These are phyloP conservation scores for Hanseniaspora guilliermondii DNA, from an alignment of 805 yeast species.

Conservation along the genomic window DNA sequence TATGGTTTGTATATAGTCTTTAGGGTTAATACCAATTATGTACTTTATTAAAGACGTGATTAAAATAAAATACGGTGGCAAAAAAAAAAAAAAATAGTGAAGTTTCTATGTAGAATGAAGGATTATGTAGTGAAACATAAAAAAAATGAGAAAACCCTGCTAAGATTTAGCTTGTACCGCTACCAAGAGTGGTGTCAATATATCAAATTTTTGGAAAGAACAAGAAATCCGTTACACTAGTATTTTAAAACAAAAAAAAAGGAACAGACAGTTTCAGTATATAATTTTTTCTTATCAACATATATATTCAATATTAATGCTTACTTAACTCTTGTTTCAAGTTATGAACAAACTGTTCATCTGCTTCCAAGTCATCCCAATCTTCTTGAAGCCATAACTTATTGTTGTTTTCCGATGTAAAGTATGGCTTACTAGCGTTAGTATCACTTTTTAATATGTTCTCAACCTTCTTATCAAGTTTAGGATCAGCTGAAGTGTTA, in stretches of 20 bases:
- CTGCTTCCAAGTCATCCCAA: slow-evolving; percentile 94
- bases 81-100: not conserved
- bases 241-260: not conserved
- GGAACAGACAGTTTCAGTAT: not conserved
- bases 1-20: too few species aligned
- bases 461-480: not conserved
- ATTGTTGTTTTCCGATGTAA: slow-evolving; percentile 11
- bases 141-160: too few species aligned
- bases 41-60: not conserved
- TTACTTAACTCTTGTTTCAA: slow-evolving; percentile 40
- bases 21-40: too few species aligned
- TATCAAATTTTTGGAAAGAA: too few species aligned
- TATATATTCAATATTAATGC: not conserved
- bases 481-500: not conserved
- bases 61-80: not conserved
- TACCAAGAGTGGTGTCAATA: slow-evolving; percentile 1
- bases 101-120: too few species aligned
- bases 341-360: slow-evolving; percentile 71
- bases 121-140: too few species aligned
- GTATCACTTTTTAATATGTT: not conserved
- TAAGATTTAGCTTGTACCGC: not conserved
- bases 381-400: slow-evolving; percentile 56
- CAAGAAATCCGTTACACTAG: not conserved
- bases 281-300: not conserved
- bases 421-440: not conserved